These are phyloP conservation scores for Epichloe elymi DNA, from an alignment of 2,329 filamentous ascomycete species.

Conservation along the genomic window DNA sequence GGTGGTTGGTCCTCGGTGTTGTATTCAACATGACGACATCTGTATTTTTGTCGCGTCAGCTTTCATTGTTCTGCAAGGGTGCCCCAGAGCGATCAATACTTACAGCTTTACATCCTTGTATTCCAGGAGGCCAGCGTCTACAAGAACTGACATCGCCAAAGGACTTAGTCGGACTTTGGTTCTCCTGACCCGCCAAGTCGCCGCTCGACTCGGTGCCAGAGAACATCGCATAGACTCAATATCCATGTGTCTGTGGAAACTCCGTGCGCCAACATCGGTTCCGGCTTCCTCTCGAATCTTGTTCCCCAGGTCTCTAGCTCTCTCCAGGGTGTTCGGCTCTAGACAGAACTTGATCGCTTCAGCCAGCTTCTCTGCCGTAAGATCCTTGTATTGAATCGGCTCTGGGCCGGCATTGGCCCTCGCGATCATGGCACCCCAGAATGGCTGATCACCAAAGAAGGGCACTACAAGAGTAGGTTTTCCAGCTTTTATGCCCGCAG, in stretches of 20 bases:
- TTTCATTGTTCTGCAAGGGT: not conserved
- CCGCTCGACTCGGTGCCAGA: conserved; percentile 52
- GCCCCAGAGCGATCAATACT: conserved; percentile 16
- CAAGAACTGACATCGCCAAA: conserved; percentile 57
- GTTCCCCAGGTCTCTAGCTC: conserved; percentile 43
- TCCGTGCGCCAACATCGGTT: conserved; percentile 47
- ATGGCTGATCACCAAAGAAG: conserved; percentile 77
- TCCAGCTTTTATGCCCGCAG: conserved; percentile 69
- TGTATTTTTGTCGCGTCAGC: conserved; percentile 13
- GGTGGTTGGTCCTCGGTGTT: conserved; percentile 65
- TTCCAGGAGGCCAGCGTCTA: conserved; percentile 48
- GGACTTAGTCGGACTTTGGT: conserved; percentile 56
- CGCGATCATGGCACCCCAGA: conserved; percentile 69
- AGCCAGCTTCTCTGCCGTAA: conserved; percentile 54
- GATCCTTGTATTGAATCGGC: conserved; percentile 54
- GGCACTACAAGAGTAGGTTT: conserved; percentile 73
- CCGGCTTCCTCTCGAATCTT: conserved; percentile 56
- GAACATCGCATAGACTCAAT: conserved; percentile 55
- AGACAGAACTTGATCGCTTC: conserved; percentile 49
- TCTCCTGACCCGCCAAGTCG: conserved; percentile 61
- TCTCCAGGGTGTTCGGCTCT: conserved; percentile 43
- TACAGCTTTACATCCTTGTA: conserved; percentile 63
- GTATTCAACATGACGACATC: conserved; percentile 48
- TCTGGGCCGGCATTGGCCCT: conserved; percentile 58
- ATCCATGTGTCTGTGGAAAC: conserved; percentile 59